Evolutionary conservation across 805 yeast genomes (phyloP).

Genomic region (Blastobotrys attinorum): DNA sequence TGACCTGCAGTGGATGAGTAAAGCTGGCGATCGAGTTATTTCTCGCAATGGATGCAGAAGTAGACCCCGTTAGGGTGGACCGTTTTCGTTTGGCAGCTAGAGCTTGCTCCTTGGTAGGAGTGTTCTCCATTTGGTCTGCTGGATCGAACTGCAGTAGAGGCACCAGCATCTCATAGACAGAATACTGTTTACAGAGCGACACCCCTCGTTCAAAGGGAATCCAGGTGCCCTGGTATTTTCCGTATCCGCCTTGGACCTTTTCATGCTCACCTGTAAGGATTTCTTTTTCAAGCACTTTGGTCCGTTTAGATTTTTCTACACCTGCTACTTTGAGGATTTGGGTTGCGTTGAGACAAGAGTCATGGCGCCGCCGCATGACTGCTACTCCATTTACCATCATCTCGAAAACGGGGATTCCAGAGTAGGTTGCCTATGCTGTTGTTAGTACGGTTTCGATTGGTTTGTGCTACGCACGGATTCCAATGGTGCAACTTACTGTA

Average conservation of each 20-base stretch:
- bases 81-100: slow-evolving; percentile 32
- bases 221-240: slow-evolving; percentile 75
- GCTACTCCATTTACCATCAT: slow-evolving; percentile 53
- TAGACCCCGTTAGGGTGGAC: not conserved
- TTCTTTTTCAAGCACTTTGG: slow-evolving; percentile 56
- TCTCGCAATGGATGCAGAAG: not conserved
- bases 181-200: slow-evolving; percentile 53
- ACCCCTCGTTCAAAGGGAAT: slow-evolving; percentile 54
- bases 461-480: not conserved
- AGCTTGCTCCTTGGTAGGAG: slow-evolving; percentile 44
- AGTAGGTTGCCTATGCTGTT: slow-evolving; percentile 55
- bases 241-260: slow-evolving; percentile 66
- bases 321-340: slow-evolving; percentile 64
- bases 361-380: slow-evolving; percentile 57
- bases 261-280: slow-evolving; percentile 58
- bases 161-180: slow-evolving; percentile 43
- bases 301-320: slow-evolving; percentile 55
- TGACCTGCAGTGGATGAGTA: not conserved
- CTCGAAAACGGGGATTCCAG: slow-evolving; percentile 54
- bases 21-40: not conserved
- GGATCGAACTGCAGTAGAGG: slow-evolving; percentile 44
- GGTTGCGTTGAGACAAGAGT: slow-evolving; percentile 64
- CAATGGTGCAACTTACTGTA: too few species aligned
- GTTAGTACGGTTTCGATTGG: not conserved
- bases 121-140: slow-evolving; percentile 28